Evolutionary conservation across 2,329 filamentous ascomycete genomes (phyloP), one percentile per base, ranked within the genome.

Genomic region (Fusarium sp.): DNA sequence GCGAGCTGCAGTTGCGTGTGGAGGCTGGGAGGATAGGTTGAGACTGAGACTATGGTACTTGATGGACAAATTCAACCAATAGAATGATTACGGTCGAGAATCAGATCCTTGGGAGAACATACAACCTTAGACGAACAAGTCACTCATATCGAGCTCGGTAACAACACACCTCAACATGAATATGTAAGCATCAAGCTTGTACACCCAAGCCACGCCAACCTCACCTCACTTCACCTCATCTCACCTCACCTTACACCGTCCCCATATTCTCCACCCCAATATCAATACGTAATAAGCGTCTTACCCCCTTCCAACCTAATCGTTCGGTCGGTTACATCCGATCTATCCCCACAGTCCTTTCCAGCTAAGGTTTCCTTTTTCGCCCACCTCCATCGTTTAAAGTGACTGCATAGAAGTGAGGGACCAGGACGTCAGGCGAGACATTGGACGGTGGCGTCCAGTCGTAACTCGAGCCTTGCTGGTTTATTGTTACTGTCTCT

Each of bases 391-490:
- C 14, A 2, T 33, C 36, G 14, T 48, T 38, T 53, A 50, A 40
- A 64, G 28, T 65, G 49, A 45, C 45, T 51, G 49, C 45, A 65
- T 54, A 53, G 26, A 24, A 33, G 20, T n/a, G 28, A 38, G 8
- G 44, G 20, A 26, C 20, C 38, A 50, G 57, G 36, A 45, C 45
- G 34, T 48, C 58, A 68, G 58, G 58, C 64, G 65, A 68, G 65
- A 68, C 65, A 68, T 68, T 68, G 53, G 24, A 31, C 17, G n/a
- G 65, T 68, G 65, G 63, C 65, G 64, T 63, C 58, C 63, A 68
- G 63, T 68, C 63, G 64, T 68, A 68, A 58, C 58, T 50, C 34
- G 52, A 63, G 34, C 43, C 63, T 63, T 48, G 42, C 40, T 66
- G 50, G 63, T 42, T 39, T 39, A 6, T 36, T 49, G 28, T 28